Evolutionary conservation across 1,284 basidiomycete genomes (phyloP).

Genomic region (Thelephora terrestris): DNA sequence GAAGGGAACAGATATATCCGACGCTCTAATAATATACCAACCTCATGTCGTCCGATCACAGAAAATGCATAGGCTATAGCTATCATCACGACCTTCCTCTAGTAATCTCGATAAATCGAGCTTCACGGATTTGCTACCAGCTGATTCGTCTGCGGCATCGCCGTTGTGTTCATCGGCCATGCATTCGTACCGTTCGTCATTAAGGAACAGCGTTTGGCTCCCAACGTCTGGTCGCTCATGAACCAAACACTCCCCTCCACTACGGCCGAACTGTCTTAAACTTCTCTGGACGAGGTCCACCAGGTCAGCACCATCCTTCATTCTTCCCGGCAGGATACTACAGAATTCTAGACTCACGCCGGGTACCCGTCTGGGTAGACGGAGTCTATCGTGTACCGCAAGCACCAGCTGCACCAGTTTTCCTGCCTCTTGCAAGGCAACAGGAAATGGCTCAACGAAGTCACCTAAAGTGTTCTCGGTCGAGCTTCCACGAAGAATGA

Average conservation of each 20-base stretch:
- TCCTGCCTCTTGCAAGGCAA: slow-evolving; percentile 63
- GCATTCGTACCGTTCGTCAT: no score
- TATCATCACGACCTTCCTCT: no score
- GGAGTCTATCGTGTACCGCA: slow-evolving; percentile 49
- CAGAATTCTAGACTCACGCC: slow-evolving; percentile 36
- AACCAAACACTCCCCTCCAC: background rate
- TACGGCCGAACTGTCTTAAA: background rate
- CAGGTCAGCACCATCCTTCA: background rate
- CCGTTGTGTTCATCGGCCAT: no score
- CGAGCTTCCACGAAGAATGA: slow-evolving; percentile 42
- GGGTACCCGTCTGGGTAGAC: slow-evolving; percentile 52
- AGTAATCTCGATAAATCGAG: no score
- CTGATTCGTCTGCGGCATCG: no score
- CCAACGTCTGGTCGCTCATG: no score
- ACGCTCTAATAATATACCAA: no score
- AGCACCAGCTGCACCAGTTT: slow-evolving; percentile 56
- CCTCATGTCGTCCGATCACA: no score
- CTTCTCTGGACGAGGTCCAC: background rate
- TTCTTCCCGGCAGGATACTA: background rate
- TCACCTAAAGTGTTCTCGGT: slow-evolving; percentile 47
- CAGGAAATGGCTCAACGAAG: slow-evolving; percentile 39
- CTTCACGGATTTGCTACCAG: no score
- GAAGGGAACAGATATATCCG: no score
- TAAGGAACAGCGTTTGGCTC: no score
- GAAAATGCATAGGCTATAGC: no score